Conservation (phyloP, 2,329 filamentous ascomycete genomes). For the Neoscytalidium dimidiatum region DNA sequence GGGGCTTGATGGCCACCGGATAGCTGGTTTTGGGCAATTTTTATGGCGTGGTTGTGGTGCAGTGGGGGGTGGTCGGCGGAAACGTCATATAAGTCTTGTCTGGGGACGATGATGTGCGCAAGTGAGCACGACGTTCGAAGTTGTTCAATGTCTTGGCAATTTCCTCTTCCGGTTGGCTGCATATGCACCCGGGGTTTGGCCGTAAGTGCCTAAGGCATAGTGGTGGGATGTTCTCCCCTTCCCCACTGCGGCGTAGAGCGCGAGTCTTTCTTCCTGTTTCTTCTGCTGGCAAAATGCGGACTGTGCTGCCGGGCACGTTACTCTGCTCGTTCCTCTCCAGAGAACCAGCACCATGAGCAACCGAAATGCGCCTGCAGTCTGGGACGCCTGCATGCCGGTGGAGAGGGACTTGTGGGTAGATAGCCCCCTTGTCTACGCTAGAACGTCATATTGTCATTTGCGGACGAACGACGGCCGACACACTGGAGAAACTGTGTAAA, state of each 20-base stretch:
- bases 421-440: not conserved
- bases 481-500: not conserved
- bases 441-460: not conserved
- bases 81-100: not conserved
- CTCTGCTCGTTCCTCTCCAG: not conserved
- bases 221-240: too few species aligned
- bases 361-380: too few species aligned
- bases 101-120: constrained; percentile 1
- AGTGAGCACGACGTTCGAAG: not conserved
- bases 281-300: too few species aligned
- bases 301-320: too few species aligned
- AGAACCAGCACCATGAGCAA: too few species aligned
- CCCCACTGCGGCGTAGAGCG: too few species aligned
- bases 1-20: not conserved
- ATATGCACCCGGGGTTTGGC: not conserved
- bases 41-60: not conserved
- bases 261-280: too few species aligned
- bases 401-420: not conserved
- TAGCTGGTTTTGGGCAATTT: not conserved
- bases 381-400: too few species aligned
- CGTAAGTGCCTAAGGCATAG: too few species aligned
- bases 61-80: not conserved
- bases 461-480: constrained; percentile 1
- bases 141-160: not conserved
- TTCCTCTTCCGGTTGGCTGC: not conserved